These are phyloP conservation scores for Batkoa obscura DNA, from an alignment of 371 early-diverging fungal genomes.

Conservation along the genomic window DNA sequence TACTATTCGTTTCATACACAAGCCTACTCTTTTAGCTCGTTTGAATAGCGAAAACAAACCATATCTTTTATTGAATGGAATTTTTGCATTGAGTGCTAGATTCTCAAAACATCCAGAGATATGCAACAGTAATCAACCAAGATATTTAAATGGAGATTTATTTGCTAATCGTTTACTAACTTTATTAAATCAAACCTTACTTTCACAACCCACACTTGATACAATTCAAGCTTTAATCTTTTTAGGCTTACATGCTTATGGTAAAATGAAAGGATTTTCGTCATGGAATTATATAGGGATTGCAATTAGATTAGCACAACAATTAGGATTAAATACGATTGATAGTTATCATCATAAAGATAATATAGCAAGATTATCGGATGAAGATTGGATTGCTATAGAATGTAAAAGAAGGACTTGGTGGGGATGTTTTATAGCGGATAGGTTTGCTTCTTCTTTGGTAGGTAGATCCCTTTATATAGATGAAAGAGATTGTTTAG, in stretches of 20 bases:
- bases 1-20: not conserved
- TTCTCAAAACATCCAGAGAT: conserved; percentile 11
- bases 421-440: conserved; percentile 7
- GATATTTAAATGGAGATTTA: conserved; percentile 1
- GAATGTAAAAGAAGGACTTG: conserved; percentile 6
- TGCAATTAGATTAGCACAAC: not conserved
- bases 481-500: conserved; percentile 4
- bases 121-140: not conserved
- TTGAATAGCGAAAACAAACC: not conserved
- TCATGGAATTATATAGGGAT: conserved; percentile 4
- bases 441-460: conserved; percentile 1
- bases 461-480: conserved; percentile 1
- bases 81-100: conserved; percentile 7
- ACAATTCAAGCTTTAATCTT: conserved; percentile 5
- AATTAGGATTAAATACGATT: conserved; percentile 4
- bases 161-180: not conserved
- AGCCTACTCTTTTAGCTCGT: not conserved
- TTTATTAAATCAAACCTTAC: not conserved
- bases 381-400: conserved; percentile 3
- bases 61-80: not conserved
- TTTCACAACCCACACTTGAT: conserved; percentile 4
- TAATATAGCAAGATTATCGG: not conserved
- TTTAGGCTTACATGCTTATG: conserved; percentile 4
- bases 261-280: conserved; percentile 6
- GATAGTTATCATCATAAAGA: conserved; percentile 6